Conservation (phyloP, 2,329 filamentous ascomycete genomes). For the Basipetospora chlamydospora region DNA sequence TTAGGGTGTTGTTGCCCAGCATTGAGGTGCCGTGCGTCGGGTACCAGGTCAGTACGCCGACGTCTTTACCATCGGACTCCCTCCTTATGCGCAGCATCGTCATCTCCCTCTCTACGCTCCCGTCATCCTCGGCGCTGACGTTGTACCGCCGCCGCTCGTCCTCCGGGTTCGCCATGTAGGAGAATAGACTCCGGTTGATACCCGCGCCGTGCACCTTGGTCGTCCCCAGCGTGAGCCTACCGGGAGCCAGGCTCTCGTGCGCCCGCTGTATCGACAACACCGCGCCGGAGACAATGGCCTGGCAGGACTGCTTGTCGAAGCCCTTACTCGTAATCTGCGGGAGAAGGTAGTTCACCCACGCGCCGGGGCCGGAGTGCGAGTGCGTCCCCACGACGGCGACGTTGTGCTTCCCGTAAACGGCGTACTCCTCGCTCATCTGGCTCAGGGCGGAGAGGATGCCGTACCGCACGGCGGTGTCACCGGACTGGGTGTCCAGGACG, state of each 20-base stretch:
- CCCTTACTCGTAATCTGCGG: constrained; percentile 82
- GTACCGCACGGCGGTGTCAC: constrained; percentile 75
- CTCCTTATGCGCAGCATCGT: constrained; percentile 64
- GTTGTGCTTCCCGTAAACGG: constrained; percentile 64
- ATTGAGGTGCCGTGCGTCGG: constrained; percentile 83
- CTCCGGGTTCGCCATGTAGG: constrained; percentile 70
- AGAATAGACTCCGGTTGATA: constrained; percentile 70
- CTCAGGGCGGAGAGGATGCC: constrained; percentile 69
- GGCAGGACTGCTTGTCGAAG: constrained; percentile 75
- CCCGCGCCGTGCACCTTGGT: constrained; percentile 54
- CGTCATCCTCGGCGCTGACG: constrained; percentile 18
- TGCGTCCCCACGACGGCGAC: constrained; percentile 86
- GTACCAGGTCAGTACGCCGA: constrained; percentile 81
- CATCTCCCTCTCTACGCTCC: constrained; percentile 57
- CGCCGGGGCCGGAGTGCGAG: constrained; percentile 80
- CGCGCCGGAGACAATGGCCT: constrained; percentile 77
- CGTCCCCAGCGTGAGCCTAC: constrained; percentile 50
- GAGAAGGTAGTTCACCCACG: constrained; percentile 87
- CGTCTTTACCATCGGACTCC: constrained; percentile 54
- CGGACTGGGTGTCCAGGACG: constrained; percentile 73
- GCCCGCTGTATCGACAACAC: constrained; percentile 69
- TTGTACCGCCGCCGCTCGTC: constrained; percentile 56
- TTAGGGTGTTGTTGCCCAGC: constrained; percentile 76
- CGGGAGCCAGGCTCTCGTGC: constrained; percentile 39
- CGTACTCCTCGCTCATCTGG: constrained; percentile 55